A percentile compares a stretch with the other conserved stretches of the same genome.
Evolutionary conservation across 306 rosid genomes (phyloP).

Genomic region (Quercus cerris): DNA sequence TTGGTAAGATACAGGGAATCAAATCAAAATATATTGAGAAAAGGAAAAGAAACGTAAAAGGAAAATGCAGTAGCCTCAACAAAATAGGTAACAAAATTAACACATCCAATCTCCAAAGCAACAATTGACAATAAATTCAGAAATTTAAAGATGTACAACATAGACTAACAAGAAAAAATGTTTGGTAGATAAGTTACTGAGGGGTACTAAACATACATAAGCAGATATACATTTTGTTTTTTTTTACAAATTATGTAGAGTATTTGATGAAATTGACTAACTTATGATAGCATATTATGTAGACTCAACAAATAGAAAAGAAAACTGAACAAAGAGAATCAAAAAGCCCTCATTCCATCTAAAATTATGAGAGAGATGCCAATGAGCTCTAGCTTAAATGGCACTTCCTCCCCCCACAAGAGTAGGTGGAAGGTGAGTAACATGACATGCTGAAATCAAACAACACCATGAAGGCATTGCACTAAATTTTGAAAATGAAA

Average conservation of each 20-base stretch:
- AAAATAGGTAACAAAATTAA: background rate
- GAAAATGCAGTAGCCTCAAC: background rate
- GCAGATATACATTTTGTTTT: background rate
- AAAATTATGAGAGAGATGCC: background rate
- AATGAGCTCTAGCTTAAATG: too few relatives aligned
- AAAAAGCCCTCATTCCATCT: background rate
- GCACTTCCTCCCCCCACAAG: too few relatives aligned
- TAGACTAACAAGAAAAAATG: background rate
- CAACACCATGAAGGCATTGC: background rate
- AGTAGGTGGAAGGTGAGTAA: too few relatives aligned
- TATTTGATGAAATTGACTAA: background rate
- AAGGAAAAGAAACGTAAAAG: background rate
- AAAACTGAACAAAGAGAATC: background rate
- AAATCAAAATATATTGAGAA: background rate
- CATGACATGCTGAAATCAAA: background rate
- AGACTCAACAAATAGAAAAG: background rate
- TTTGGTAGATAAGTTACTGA: background rate
- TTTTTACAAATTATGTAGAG: background rate
- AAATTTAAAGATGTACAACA: background rate
- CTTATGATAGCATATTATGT: background rate
- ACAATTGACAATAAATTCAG: background rate
- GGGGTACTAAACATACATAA: background rate
- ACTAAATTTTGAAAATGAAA: background rate
- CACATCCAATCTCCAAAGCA: background rate
- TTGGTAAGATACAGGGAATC: background rate